A percentile compares a stretch with the other conserved stretches of the same genome.
These are phyloP conservation scores for Lactarius indigo DNA, from an alignment of 768 basidiomycete species.

Conservation along the genomic window DNA sequence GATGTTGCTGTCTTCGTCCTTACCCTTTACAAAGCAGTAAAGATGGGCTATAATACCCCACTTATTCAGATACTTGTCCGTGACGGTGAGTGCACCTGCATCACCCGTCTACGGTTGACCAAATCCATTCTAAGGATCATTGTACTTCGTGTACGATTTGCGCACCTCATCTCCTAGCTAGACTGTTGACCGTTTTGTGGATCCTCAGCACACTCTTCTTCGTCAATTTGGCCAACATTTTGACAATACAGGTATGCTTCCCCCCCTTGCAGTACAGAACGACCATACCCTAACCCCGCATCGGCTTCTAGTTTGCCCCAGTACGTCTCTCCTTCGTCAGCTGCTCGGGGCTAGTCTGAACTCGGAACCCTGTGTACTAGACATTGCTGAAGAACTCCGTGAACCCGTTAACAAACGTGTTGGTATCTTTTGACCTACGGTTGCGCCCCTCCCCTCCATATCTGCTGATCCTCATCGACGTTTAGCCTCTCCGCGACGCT, in stretches of 20 bases:
- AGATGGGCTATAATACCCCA: neutral
- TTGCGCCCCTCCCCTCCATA: too few species aligned
- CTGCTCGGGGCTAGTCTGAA: neutral
- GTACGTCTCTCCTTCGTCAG: neutral
- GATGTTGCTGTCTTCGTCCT: neutral
- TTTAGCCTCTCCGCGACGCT: slow-evolving; percentile 7
- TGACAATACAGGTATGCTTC: neutral
- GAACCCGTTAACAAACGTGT: neutral
- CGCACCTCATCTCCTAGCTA: neutral
- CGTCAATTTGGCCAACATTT: slow-evolving; percentile 5
- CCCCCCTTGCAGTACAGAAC: neutral
- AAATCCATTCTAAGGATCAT: neutral
- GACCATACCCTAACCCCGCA: neutral
- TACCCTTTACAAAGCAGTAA: neutral
- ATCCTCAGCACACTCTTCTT: neutral
- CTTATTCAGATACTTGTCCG: neutral
- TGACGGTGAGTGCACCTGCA: neutral
- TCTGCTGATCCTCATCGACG: neutral
- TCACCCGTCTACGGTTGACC: neutral
- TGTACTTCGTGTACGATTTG: slow-evolving; percentile 1
- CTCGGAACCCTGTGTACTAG: neutral
- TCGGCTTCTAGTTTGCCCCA: neutral
- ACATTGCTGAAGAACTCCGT: neutral
- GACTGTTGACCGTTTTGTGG: neutral
- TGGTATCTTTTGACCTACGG: neutral